Conservation (phyloP, 495 filamentous ascomycete genomes). For the Friedmanniomyces simplex region DNA sequence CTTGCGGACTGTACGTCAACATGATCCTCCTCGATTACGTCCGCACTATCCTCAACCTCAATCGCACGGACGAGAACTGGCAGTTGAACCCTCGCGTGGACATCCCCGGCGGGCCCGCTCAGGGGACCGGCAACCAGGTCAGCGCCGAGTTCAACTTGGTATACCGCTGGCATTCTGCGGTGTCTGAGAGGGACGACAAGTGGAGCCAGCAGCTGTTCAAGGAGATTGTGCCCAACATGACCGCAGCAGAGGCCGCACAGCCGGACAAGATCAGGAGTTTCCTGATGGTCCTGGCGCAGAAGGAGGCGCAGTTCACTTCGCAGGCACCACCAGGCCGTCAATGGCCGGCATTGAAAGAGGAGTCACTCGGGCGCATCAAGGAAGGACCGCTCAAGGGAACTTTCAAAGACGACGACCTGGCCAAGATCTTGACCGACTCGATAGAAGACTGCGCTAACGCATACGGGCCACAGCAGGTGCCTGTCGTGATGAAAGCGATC, state of each 20-base stretch:
- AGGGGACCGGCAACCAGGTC: constrained; percentile 54
- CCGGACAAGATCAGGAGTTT: constrained; percentile 3
- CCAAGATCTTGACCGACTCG: constrained; percentile 46
- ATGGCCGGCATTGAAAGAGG: constrained; percentile 48
- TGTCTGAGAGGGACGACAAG: constrained; percentile 52
- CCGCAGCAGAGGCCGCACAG: constrained; percentile 2
- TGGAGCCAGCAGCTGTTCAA: constrained; percentile 54
- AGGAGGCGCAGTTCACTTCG: constrained; percentile 22
- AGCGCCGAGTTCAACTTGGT: constrained; percentile 64
- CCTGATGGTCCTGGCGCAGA: constrained; percentile 20
- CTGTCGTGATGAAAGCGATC: constrained; percentile 57
- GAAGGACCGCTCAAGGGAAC: constrained; percentile 37
- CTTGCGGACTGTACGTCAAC: constrained; percentile 34
- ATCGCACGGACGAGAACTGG: constrained; percentile 33
- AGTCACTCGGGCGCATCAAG: constrained; percentile 20
- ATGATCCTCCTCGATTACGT: constrained; percentile 36
- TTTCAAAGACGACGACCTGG: constrained; percentile 53
- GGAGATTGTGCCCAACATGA: constrained; percentile 27
- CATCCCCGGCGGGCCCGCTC: constrained; percentile 28
- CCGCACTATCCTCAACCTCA: constrained; percentile 36
- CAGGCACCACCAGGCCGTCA: constrained; percentile 37
- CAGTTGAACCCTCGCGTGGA: constrained; percentile 30
- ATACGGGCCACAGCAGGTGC: constrained; percentile 67
- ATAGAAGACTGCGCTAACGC: constrained; percentile 40
- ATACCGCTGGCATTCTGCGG: constrained; percentile 61